A percentile compares a stretch with the other conserved stretches of the same genome.
These are phyloP conservation scores for Fomitiporia mediterranea DNA, from an alignment of 1,284 basidiomycete genomes.

Conservation along the genomic window DNA sequence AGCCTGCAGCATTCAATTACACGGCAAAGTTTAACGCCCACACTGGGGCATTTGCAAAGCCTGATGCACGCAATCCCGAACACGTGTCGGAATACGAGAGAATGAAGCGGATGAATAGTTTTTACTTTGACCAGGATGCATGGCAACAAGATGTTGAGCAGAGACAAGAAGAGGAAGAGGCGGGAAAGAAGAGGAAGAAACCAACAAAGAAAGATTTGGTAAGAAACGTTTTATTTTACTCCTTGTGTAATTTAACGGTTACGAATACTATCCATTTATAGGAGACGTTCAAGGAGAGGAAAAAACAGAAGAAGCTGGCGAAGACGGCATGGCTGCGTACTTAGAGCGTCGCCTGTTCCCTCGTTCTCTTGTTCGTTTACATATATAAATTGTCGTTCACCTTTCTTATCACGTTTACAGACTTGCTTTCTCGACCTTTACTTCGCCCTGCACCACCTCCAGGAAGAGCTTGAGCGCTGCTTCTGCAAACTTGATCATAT, in stretches of 20 bases:
- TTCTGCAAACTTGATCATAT: conserved; percentile 27
- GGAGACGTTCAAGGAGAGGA: conserved; percentile 87
- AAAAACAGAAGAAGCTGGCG: conserved; percentile 75
- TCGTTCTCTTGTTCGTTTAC: conserved; percentile 1
- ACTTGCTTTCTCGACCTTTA: conserved; percentile 17
- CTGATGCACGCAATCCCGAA: conserved; percentile 62
- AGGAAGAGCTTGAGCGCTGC: conserved; percentile 23
- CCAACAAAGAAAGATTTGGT: conserved; percentile 87
- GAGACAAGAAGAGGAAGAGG: conserved; percentile 51
- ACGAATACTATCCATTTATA: conserved; percentile 34
- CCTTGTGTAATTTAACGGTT: conserved; percentile 4
- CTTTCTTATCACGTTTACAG: conserved; percentile 6
- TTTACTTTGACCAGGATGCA: conserved; percentile 81
- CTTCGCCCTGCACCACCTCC: conserved; percentile 22
- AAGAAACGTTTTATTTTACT: conserved; percentile 29
- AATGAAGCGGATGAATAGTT: conserved; percentile 80
- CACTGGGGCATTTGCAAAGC: conserved; percentile 71
- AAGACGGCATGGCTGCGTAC: conserved; percentile 88
- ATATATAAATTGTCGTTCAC: background rate
- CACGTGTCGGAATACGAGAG: conserved; percentile 82
- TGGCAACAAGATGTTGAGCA: conserved; percentile 74
- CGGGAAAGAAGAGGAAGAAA: conserved; percentile 60
- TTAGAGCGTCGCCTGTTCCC: conserved; percentile 30
- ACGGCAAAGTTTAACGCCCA: conserved; percentile 80
- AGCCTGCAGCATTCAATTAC: conserved; percentile 44